phyloP scores from a whole-genome alignment of 495 filamentous ascomycete species.

The Gamarada debralockiae region DNA sequence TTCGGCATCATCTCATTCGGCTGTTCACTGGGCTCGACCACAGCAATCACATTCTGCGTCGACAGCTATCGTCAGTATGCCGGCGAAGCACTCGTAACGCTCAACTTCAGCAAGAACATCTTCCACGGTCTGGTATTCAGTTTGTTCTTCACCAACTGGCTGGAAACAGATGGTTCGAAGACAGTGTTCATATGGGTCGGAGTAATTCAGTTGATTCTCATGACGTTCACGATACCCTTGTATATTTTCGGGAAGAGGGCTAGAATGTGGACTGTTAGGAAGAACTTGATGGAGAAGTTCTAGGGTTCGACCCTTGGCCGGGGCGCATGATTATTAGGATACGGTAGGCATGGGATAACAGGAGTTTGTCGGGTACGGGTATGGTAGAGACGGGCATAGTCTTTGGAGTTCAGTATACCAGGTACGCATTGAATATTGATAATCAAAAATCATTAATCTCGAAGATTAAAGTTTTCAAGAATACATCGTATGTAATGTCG shows the following conservation, averaged over 20 bases:
- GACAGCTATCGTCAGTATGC: slow-evolving; percentile 94
- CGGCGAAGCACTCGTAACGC: slow-evolving; percentile 87
- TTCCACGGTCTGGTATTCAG: slow-evolving; percentile 89
- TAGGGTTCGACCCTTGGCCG: slow-evolving; percentile 28
- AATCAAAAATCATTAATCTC: no score
- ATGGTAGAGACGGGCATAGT: no score
- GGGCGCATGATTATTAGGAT: background rate
- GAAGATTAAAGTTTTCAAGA: no score
- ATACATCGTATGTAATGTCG: no score
- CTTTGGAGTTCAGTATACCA: no score
- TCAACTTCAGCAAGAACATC: slow-evolving; percentile 94
- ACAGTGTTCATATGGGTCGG: slow-evolving; percentile 78
- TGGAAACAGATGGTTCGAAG: slow-evolving; percentile 70
- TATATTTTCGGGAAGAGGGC: slow-evolving; percentile 93
- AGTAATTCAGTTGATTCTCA: slow-evolving; percentile 75
- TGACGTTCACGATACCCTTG: slow-evolving; percentile 82
- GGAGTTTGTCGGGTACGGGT: background rate
- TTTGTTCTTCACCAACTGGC: slow-evolving; percentile 85
- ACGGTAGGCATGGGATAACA: background rate
- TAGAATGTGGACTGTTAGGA: slow-evolving; percentile 94
- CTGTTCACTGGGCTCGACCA: slow-evolving; percentile 88
- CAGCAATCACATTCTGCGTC: slow-evolving; percentile 89
- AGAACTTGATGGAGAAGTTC: slow-evolving; percentile 86
- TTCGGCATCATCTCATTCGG: slow-evolving; percentile 93
- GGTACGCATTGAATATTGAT: no score